Evolutionary conservation across 208 protist species (phyloP).

Genomic region (Balamuthia mandrillaris): DNA sequence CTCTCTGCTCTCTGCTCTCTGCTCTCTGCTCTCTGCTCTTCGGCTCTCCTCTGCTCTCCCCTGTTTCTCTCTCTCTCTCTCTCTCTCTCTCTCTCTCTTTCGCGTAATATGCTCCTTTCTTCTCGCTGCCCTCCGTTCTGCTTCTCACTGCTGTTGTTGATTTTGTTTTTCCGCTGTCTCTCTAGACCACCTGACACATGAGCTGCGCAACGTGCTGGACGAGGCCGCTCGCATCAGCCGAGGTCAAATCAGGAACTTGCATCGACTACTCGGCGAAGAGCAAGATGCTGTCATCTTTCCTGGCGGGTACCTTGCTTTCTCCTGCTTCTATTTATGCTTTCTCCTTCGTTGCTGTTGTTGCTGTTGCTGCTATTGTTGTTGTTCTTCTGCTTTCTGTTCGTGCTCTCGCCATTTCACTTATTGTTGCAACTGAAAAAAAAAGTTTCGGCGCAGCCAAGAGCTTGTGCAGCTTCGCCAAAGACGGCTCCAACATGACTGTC

Average conservation of each 20-base stretch:
- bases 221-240: slow-evolving; percentile 24
- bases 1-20: no score
- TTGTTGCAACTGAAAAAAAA: no score
- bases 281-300: slow-evolving; percentile 8
- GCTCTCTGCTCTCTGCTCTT: no score
- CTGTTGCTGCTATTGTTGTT: no score
- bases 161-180: background rate
- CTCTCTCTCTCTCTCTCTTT: no score
- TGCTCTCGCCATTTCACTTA: no score
- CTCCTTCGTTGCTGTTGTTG: no score
- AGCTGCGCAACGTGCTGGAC: background rate
- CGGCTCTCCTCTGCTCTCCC: no score
- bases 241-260: background rate
- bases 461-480: background rate
- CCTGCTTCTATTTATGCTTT: background rate
- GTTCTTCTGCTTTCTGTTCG: no score
- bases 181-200: background rate
- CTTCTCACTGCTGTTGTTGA: background rate
- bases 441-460: slow-evolving; percentile 16
- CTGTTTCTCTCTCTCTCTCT: no score
- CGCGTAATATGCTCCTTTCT: no score
- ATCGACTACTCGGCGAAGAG: background rate
- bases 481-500: background rate
- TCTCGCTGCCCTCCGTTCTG: no score
- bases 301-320: background rate